Base-by-base conservation (phyloP, 768 basidiomycete genomes). In the Arthromyces matolae region DNA sequence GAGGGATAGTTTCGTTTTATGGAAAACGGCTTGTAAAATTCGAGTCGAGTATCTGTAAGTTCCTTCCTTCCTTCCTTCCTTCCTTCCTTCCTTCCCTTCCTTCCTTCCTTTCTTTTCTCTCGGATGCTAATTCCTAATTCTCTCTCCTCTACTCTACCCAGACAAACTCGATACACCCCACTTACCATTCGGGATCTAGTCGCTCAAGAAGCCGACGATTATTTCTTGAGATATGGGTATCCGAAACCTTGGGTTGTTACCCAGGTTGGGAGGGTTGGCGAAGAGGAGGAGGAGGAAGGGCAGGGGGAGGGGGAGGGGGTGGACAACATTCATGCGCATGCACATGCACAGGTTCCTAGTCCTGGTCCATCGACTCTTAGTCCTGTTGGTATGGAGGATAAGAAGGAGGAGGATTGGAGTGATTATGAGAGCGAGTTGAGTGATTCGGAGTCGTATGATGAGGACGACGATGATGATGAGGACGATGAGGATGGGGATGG, bases 371-470 rank as follows among this genome's bases (percentile, higher is more conserved):
- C n/a, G n/a, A n/a, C n/a, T n/a, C n/a, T n/a, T n/a, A n/a, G n/a
- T n/a, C n/a, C n/a, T n/a, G n/a, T n/a, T n/a, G n/a, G n/a, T n/a
- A n/a, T n/a, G n/a, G 37, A 12, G 7, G 46, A 31, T 41, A 47
- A 19, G 12, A 53, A 52, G 14, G 49, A 42, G 12, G 60, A 58
- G 24, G 61, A 58, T 19, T 59, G 58, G 58, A 59, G 58, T 23
- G 58, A 59, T 3, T 59, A 57, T 33, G 58, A 59, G 51, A 57
- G 55, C 32, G 58, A 59, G 53, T 22, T 59, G 14, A 55, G 49
- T 20, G 49, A 51, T n/a, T 39, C 42, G 0, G 54, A 58, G 12
- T 47, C 53, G 4, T 40, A 48, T 0, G 36, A 36, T 4, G 44
- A 51, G 3, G 54, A 55, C 4, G 19, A 29, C 1, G 47, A 51